phyloP scores from a whole-genome alignment of 2,329 filamentous ascomycete species.

The Alternaria angustiovoidea region DNA sequence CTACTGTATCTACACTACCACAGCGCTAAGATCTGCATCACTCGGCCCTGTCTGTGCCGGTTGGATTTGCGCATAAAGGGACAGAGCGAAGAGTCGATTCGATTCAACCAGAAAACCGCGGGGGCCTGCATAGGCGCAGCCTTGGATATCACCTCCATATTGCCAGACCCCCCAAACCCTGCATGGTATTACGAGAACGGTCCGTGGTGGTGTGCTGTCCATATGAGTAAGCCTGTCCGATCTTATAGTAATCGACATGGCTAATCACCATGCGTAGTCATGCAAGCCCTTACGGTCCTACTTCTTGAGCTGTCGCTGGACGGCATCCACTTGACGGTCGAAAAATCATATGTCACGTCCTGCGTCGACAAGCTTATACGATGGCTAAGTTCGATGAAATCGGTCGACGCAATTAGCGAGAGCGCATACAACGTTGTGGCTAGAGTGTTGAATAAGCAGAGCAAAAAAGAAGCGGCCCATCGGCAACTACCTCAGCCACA shows the following conservation, averaged over 20 bases:
- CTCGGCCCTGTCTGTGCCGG: constrained; percentile 50
- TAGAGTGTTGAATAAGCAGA: constrained; percentile 20
- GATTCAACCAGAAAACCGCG: constrained; percentile 43
- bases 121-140: constrained; percentile 48
- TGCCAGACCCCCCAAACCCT: constrained; percentile 39
- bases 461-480: neutral
- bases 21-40: constrained; percentile 48
- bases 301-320: constrained; percentile 48
- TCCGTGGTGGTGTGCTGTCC: constrained; percentile 53
- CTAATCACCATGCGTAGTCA: constrained; percentile 30
- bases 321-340: constrained; percentile 31
- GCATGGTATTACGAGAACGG: constrained; percentile 25
- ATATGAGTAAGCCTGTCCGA: constrained; percentile 22
- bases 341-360: constrained; percentile 31
- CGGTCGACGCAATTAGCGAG: constrained; percentile 35
- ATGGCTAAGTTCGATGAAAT: constrained; percentile 44
- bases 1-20: constrained; percentile 41
- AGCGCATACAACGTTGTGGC: constrained; percentile 36
- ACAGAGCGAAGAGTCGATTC: constrained; percentile 39
- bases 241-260: neutral
- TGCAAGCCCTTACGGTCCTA: constrained; percentile 51
- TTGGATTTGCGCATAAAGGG: constrained; percentile 43
- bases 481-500: constrained; percentile 1
- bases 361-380: constrained; percentile 38
- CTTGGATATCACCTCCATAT: constrained; percentile 34